These are phyloP conservation scores for Pugionium cornutum DNA, from an alignment of 345 rosid species.

Conservation along the genomic window DNA sequence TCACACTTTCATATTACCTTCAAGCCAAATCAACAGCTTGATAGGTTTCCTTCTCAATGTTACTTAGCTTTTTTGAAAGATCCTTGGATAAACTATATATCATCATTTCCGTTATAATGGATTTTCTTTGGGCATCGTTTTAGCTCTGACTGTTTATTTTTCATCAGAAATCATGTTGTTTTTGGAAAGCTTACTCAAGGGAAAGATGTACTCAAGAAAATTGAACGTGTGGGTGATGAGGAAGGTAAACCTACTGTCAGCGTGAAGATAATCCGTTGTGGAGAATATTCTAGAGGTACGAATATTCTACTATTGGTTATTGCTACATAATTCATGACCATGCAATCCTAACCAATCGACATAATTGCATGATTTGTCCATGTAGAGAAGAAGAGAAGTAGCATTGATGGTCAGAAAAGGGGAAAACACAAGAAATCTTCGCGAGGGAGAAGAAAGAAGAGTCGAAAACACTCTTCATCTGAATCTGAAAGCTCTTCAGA, in stretches of 20 bases:
- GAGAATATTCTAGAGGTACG: slow-evolving; percentile 70
- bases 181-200: slow-evolving; percentile 95
- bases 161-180: slow-evolving; percentile 70
- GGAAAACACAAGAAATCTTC: slow-evolving; percentile 74
- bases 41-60: slow-evolving; percentile 49
- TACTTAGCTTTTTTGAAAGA: slow-evolving; percentile 11
- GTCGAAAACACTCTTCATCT: slow-evolving; percentile 70
- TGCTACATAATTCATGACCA: not conserved
- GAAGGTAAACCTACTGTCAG: slow-evolving; percentile 84
- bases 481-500: slow-evolving; percentile 84
- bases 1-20: slow-evolving; percentile 87
- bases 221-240: slow-evolving; percentile 81
- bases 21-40: slow-evolving; percentile 74
- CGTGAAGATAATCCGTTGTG: slow-evolving; percentile 85
- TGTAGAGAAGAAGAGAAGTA: slow-evolving; percentile 59
- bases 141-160: slow-evolving; percentile 17
- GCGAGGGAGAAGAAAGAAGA: slow-evolving; percentile 69
- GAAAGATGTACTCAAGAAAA: slow-evolving; percentile 68
- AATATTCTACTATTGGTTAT: slow-evolving; percentile 14
- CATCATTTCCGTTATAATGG: slow-evolving; percentile 11
- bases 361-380: slow-evolving; percentile 28
- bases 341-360: not conserved
- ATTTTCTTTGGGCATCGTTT: not conserved
- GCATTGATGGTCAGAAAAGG: slow-evolving; percentile 50
- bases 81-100: not conserved